These are phyloP conservation scores for Russula sp. DNA, from an alignment of 768 basidiomycete genomes.

Conservation along the genomic window DNA sequence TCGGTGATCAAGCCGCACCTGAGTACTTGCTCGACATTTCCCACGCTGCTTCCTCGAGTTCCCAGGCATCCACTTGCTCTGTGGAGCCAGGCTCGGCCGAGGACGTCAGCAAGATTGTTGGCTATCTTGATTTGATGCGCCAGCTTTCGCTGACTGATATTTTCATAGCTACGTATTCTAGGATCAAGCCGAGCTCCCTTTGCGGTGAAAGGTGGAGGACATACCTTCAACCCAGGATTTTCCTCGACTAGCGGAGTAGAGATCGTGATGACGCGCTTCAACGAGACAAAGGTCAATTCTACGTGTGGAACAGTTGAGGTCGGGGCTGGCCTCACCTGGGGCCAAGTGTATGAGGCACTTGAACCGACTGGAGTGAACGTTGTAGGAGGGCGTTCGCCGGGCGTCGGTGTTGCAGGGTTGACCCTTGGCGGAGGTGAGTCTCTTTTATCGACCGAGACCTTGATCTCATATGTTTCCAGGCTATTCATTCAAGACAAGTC, in stretches of 20 bases:
- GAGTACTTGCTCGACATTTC: slow-evolving; percentile 19
- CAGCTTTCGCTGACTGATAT: neutral
- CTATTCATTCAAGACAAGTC: slow-evolving; percentile 36
- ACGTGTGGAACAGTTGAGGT: neutral
- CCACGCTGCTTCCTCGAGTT: slow-evolving; percentile 9
- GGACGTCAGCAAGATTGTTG: slow-evolving; percentile 27
- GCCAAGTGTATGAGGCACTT: neutral
- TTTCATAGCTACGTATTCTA: neutral
- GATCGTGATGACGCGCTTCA: slow-evolving; percentile 1
- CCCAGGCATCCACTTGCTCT: slow-evolving; percentile 21
- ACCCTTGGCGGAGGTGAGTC: slow-evolving; percentile 26
- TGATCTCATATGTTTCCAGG: slow-evolving; percentile 29
- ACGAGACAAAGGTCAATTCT: neutral
- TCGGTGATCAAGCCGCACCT: slow-evolving; percentile 12
- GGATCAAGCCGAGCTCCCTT: slow-evolving; percentile 1
- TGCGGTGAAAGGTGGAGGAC: slow-evolving; percentile 3
- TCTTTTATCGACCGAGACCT: neutral
- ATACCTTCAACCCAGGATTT: neutral
- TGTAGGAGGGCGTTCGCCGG: neutral
- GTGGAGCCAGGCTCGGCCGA: slow-evolving; percentile 28
- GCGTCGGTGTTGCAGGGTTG: slow-evolving; percentile 2
- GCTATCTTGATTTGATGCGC: neutral
- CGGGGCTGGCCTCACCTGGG: slow-evolving; percentile 6
- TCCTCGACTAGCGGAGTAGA: neutral
- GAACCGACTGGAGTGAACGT: slow-evolving; percentile 5